Conservation (phyloP, 805 yeast species). For the Ogataea philodendri region DNA sequence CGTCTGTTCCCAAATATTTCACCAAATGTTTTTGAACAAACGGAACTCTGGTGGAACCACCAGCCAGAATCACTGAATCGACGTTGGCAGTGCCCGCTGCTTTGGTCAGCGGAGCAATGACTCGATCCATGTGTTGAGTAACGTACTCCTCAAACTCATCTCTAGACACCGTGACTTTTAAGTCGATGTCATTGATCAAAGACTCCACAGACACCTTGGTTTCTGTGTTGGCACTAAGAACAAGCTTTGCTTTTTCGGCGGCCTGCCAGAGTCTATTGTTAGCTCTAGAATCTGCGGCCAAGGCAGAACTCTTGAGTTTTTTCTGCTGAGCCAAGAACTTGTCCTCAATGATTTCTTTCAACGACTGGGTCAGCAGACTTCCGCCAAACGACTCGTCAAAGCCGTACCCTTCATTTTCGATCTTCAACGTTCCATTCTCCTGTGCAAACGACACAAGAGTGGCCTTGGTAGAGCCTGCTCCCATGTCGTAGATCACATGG, state of each 20-base stretch:
- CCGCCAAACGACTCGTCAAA: constrained; percentile 74
- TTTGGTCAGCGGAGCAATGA: constrained; percentile 52
- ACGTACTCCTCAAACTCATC: constrained; percentile 71
- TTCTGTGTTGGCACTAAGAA: constrained; percentile 85
- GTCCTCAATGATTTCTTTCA: constrained; percentile 58
- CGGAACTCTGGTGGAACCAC: constrained; percentile 92
- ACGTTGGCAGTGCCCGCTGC: constrained; percentile 36
- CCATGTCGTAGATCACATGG: constrained; percentile 83
- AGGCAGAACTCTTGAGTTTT: constrained; percentile 35
- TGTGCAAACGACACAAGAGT: constrained; percentile 69
- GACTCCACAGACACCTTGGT: constrained; percentile 77
- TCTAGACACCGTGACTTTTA: constrained; percentile 64
- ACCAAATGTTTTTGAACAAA: constrained; percentile 65
- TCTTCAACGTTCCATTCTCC: constrained; percentile 37
- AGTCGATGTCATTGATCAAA: constrained; percentile 69
- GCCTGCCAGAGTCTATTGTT: constrained; percentile 70
- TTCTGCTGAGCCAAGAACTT: constrained; percentile 53
- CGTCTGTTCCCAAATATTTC: constrained; percentile 54
- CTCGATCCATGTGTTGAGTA: constrained; percentile 43
- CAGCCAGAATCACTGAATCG: constrained; percentile 71
- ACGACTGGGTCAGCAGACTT: constrained; percentile 59
- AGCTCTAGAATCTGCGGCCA: constrained; percentile 52
- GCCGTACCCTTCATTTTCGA: constrained; percentile 73
- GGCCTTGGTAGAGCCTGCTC: constrained; percentile 88
- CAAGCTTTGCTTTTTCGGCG: constrained; percentile 84